Evolutionary conservation across 2,329 filamentous ascomycete genomes (phyloP), one percentile per base, ranked within the genome.

Genomic region (Aureobasidium zeae): DNA sequence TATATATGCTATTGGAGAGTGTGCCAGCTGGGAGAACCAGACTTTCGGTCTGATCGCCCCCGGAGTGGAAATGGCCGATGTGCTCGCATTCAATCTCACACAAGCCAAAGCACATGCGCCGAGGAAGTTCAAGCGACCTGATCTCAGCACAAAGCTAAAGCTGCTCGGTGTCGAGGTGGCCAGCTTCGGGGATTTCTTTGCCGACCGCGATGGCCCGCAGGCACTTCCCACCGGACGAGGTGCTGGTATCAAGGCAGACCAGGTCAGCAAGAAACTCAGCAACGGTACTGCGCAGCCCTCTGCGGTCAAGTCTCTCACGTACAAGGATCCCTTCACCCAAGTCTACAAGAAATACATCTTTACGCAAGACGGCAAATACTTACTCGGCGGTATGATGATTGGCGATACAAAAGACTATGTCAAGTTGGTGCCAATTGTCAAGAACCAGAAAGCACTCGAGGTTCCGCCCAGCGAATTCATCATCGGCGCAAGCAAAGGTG

Each of bases 361-460:
- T 57, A 93, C 87, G 0, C 69, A 80, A 57, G 88, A 94, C 57
- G 87, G 87, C 19, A 93, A 93, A 60, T 89, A 89, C 55, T 69
- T 94, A 1, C 75, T 94, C 0, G 87, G 87, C n/a, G 88, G 87
- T 3, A 94, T 94, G 86, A 94, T 94, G 86, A 91, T 94, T 49
- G 88, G 87, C 28, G 87, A 94, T 56, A 93, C 86, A 0, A 82
- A 76, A 50, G 87, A 94, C 65, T 94, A 94, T 57, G 76, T 93
- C 64, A 94, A 89, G 61, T 67, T 94, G 16, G 84, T 93, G 1
- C 83, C 85, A 1, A 79, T 94, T 71, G 86, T 91, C 44, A 93
- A 88, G 66, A 80, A 76, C 51, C 83, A 86, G 57, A 93, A 88
- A 59, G 69, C 72, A 49, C 71, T 94, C 1, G 84, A 93, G 11